These are phyloP conservation scores for Aspergillus aculeatus DNA, from an alignment of 2,329 filamentous ascomycete species.

Conservation along the genomic window DNA sequence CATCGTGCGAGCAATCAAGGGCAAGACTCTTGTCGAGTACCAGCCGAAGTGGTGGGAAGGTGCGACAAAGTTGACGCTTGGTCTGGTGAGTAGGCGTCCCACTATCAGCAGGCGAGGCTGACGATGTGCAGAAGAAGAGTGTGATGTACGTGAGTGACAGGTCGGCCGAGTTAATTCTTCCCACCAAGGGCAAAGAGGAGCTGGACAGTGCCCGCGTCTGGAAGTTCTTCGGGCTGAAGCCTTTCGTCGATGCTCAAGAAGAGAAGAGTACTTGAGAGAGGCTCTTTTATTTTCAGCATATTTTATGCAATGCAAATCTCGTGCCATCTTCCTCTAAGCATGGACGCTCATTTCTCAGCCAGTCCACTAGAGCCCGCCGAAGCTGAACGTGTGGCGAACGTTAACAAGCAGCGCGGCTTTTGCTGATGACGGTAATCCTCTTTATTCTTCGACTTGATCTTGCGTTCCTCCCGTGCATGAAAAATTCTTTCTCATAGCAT, in stretches of 20 bases:
- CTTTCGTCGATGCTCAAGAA: slow-evolving; percentile 31
- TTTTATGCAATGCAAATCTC: no score
- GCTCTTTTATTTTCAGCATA: no score
- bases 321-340: no score
- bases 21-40: slow-evolving; percentile 44
- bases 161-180: slow-evolving; percentile 45
- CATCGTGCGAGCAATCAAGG: slow-evolving; percentile 49
- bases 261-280: no score
- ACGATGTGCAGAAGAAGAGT: slow-evolving; percentile 44
- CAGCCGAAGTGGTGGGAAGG: slow-evolving; percentile 49
- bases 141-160: slow-evolving; percentile 48
- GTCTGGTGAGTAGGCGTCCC: slow-evolving; percentile 18
- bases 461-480: no score
- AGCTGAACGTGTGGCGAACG: no score
- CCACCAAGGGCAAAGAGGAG: slow-evolving; percentile 40
- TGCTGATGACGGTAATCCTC: no score
- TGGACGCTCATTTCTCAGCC: no score
- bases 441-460: no score
- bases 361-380: no score
- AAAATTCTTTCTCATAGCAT: no score
- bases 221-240: slow-evolving; percentile 42
- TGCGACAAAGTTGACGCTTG: slow-evolving; percentile 55
- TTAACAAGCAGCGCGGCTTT: no score
- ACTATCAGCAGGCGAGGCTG: not conserved
- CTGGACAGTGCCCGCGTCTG: slow-evolving; percentile 46